These are phyloP conservation scores for Luffa aegyptiaca DNA, from an alignment of 306 rosid species.

Conservation along the genomic window DNA sequence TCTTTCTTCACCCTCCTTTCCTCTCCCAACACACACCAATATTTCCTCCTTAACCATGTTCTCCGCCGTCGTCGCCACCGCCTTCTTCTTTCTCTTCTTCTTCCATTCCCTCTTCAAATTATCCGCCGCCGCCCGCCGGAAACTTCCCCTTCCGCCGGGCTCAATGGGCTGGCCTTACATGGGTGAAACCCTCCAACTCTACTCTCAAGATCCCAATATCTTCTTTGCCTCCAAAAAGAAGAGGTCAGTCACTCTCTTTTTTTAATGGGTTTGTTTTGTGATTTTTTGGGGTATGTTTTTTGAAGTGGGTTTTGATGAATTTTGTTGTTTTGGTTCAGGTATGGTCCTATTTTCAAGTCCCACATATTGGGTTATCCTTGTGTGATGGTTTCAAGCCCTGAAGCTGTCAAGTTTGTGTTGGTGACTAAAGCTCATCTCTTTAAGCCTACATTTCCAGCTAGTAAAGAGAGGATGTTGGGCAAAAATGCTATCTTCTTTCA, in stretches of 20 bases:
- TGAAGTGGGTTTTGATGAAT: background rate
- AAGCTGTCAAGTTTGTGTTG: slow-evolving; percentile 80
- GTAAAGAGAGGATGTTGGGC: slow-evolving; percentile 96
- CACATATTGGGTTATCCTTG: slow-evolving; percentile 97
- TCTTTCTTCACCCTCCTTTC: background rate
- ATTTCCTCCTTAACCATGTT: slow-evolving; percentile 2
- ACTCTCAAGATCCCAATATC: slow-evolving; percentile 89
- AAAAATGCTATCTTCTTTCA: slow-evolving; percentile 86
- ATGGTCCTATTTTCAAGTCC: slow-evolving; percentile 88
- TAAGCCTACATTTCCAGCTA: slow-evolving; percentile 90
- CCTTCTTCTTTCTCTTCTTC: slow-evolving; percentile 17
- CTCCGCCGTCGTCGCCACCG: background rate
- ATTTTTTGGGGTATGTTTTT: no score
- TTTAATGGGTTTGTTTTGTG: background rate
- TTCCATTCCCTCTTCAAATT: slow-evolving; percentile 16
- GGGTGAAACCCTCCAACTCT: slow-evolving; percentile 87
- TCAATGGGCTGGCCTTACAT: slow-evolving; percentile 79
- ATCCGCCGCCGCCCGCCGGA: slow-evolving; percentile 14
- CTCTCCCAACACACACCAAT: background rate
- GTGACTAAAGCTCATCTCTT: slow-evolving; percentile 59
- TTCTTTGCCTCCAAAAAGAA: slow-evolving; percentile 65
- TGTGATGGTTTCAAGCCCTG: slow-evolving; percentile 88
- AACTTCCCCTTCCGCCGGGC: slow-evolving; percentile 75
- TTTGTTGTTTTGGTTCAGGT: slow-evolving; percentile 26
- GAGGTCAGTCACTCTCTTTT: slow-evolving; percentile 26